Percentiles rank a stretch among this genome's conserved stretches.
These are phyloP conservation scores for Arachis hypogaea DNA, from an alignment of 306 rosid species.

Conservation along the genomic window DNA sequence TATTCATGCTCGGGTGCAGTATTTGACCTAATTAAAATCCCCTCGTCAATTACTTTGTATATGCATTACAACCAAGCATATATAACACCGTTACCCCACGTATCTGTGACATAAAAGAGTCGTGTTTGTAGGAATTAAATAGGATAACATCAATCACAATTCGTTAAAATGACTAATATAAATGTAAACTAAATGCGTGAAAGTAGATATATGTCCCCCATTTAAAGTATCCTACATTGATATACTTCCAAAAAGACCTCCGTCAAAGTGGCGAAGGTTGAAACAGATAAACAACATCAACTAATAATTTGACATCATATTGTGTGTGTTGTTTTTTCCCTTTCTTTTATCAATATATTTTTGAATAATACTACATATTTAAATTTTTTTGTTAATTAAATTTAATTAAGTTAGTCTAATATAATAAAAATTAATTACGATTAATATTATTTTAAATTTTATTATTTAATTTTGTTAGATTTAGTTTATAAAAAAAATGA, in stretches of 20 bases:
- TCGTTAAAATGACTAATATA: background rate
- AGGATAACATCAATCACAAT: background rate
- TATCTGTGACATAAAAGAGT: background rate
- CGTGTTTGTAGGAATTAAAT: background rate
- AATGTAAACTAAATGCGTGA: background rate
- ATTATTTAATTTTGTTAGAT: too few species aligned
- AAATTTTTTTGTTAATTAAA: too few species aligned
- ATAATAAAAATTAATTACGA: too few species aligned
- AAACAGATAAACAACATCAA: slow-evolving; percentile 34
- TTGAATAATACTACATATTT: too few species aligned
- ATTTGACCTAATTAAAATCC: too few species aligned
- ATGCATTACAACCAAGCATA: background rate
- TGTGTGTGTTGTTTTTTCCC: background rate
- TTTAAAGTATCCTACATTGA: background rate
- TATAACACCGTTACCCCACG: background rate
- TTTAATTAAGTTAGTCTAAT: too few species aligned
- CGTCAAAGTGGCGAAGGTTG: slow-evolving; percentile 8
- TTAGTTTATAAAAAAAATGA: too few species aligned
- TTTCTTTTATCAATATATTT: background rate
- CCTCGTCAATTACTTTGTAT: background rate
- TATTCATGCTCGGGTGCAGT: too few species aligned
- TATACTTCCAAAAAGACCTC: slow-evolving; percentile 6
- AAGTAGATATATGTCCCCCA: background rate
- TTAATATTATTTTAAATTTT: too few species aligned
- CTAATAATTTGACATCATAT: slow-evolving; percentile 27